A percentile compares a stretch with the other conserved stretches of the same genome.
Evolutionary conservation across 352 stramenopile species (phyloP).

Genomic region (Saprolegnia parasitica): DNA sequence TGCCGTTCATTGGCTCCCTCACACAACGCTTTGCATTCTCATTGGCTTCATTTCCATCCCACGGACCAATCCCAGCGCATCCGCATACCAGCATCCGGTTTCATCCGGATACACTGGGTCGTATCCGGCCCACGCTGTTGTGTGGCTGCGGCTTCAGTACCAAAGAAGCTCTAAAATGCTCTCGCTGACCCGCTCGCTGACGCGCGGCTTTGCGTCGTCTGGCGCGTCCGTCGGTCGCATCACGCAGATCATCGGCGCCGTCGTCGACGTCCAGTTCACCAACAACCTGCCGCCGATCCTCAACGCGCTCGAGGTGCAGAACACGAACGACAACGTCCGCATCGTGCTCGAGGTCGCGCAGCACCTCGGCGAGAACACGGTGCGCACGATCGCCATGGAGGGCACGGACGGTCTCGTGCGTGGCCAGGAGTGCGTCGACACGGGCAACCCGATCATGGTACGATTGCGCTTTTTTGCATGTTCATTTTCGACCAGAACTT

Average conservation of each 20-base stretch:
- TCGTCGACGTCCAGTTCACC: slow-evolving; percentile 97
- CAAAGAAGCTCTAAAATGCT: background rate
- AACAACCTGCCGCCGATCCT: slow-evolving; percentile 95
- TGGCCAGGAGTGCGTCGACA: slow-evolving; percentile 92
- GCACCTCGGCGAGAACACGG: slow-evolving; percentile 96
- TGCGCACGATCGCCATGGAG: slow-evolving; percentile 97
- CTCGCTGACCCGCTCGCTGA: slow-evolving; percentile 14
- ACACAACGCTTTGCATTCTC: too few species aligned
- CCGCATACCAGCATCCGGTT: too few species aligned
- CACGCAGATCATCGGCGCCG: slow-evolving; percentile 96
- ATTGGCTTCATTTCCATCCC: too few species aligned
- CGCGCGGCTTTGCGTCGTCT: slow-evolving; percentile 10
- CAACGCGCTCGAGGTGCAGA: slow-evolving; percentile 92
- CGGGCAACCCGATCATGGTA: slow-evolving; percentile 88
- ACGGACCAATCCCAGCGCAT: too few species aligned
- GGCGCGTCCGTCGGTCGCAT: slow-evolving; percentile 52
- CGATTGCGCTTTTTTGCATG: background rate
- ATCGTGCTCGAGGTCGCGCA: slow-evolving; percentile 94
- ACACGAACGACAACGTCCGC: slow-evolving; percentile 44
- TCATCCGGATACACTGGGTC: too few species aligned
- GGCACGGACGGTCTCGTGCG: slow-evolving; percentile 94
- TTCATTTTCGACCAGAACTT: slow-evolving; percentile 12
- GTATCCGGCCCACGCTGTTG: too few species aligned
- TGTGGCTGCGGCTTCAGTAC: too few species aligned
- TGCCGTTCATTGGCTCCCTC: too few species aligned